Evolutionary conservation across 2,329 filamentous ascomycete genomes (phyloP).

Genomic region (Fonsecaea multimorphosa): DNA sequence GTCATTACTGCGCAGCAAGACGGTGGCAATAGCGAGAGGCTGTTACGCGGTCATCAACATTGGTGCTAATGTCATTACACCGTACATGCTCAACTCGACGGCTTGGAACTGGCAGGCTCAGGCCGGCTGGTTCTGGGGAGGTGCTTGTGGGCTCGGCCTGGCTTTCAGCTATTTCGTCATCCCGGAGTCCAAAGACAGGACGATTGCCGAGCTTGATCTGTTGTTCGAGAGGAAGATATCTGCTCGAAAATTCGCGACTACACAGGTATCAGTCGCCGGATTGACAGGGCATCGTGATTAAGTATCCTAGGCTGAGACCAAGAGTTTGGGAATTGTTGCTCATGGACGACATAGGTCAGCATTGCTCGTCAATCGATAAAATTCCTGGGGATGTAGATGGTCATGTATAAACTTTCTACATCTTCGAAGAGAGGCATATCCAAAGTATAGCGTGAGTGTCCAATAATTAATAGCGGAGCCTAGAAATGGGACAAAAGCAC

Average conservation of each 20-base stretch:
- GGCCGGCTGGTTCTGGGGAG: slow-evolving; percentile 51
- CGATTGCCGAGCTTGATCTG: slow-evolving; percentile 50
- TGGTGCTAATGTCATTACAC: slow-evolving; percentile 41
- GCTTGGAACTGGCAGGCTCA: slow-evolving; percentile 47
- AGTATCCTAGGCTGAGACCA: background rate
- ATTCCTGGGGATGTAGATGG: too few species aligned
- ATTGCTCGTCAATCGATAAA: too few species aligned
- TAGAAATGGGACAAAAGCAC: too few species aligned
- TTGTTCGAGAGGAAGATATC: slow-evolving; percentile 48
- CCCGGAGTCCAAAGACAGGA: slow-evolving; percentile 51
- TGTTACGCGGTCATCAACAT: slow-evolving; percentile 46
- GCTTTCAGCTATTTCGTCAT: slow-evolving; percentile 51
- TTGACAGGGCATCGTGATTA: slow-evolving; percentile 1
- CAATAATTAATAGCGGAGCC: too few species aligned
- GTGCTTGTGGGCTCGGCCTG: slow-evolving; percentile 42
- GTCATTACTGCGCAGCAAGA: slow-evolving; percentile 60
- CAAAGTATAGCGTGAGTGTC: too few species aligned
- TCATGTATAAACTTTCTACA: too few species aligned
- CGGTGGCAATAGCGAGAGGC: slow-evolving; percentile 60
- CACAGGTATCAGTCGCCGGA: background rate
- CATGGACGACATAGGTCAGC: background rate
- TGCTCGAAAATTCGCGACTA: slow-evolving; percentile 46
- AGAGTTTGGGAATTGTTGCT: background rate
- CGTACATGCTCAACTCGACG: slow-evolving; percentile 41
- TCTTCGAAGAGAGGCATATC: too few species aligned